Percentiles rank a stretch among this genome's conserved stretches.
phyloP scores from a whole-genome alignment of 805 yeast genomes.

The Metschnikowia sp. region DNA sequence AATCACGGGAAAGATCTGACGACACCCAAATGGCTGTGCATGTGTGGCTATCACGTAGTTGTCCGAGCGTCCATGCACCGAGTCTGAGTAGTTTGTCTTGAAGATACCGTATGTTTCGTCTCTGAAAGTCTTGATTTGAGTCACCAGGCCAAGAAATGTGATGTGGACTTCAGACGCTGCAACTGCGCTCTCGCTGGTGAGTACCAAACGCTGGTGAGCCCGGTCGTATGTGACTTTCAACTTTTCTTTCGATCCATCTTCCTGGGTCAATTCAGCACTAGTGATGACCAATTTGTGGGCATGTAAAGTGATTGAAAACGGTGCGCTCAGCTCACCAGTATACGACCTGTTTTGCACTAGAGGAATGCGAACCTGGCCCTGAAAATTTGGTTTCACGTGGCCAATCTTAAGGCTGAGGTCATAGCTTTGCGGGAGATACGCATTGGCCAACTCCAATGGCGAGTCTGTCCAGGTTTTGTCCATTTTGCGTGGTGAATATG shows the following conservation, averaged over 20 bases:
- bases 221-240: slow-evolving; percentile 40
- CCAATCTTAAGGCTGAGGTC: slow-evolving; percentile 35
- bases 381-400: slow-evolving; percentile 47
- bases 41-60: slow-evolving; percentile 65
- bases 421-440: slow-evolving; percentile 37
- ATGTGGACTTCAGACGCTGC: slow-evolving; percentile 20
- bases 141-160: slow-evolving; percentile 50
- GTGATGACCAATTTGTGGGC: slow-evolving; percentile 41
- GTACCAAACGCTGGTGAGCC: slow-evolving; percentile 31
- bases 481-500: slow-evolving; percentile 5
- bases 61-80: slow-evolving; percentile 45
- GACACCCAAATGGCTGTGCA: slow-evolving; percentile 64
- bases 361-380: slow-evolving; percentile 36
- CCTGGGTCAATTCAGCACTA: slow-evolving; percentile 21
- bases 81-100: slow-evolving; percentile 60
- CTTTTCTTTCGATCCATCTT: slow-evolving; percentile 11
- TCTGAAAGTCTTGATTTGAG: slow-evolving; percentile 46
- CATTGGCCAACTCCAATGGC: slow-evolving; percentile 28
- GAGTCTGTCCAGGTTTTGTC: slow-evolving; percentile 1
- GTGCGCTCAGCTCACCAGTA: slow-evolving; percentile 5
- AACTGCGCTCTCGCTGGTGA: slow-evolving; percentile 20
- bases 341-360: slow-evolving; percentile 23
- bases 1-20: slow-evolving; percentile 62
- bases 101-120: slow-evolving; percentile 65
- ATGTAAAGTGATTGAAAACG: slow-evolving; percentile 32